Evolutionary conservation across 1,284 basidiomycete species (phyloP), one percentile per base, ranked within the genome.

Genomic region (Ustilago tritici): DNA sequence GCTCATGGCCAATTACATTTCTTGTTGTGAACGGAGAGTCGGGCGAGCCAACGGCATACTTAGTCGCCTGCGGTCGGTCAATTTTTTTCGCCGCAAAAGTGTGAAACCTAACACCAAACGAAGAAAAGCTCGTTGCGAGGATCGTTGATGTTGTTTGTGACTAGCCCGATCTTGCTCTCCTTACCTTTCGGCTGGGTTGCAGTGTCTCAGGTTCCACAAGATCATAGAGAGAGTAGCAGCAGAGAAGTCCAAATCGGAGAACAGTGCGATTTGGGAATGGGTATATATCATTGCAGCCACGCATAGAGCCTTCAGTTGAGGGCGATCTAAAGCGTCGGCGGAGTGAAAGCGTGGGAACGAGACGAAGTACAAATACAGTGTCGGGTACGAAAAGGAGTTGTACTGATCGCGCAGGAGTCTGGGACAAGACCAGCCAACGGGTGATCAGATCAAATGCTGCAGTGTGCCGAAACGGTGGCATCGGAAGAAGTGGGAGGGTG

Each of bases 231-330:
- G 23, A 28, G 23, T 28, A 28, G 23, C 23, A 28, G 23, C 23
- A 28, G 2, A 28, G 3, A 28, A 28, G 23, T 3, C 23, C 23
- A 28, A 28, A 28, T 28, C 23, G 23, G 23, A 28, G 23, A 28
- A 28, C 23, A 28, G 38, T 17, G 38, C 10, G 15, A 40, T 10
- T 28, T 7, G 15, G 38, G n/a, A 11, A 52, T 4, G 58, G 59
- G 52, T 61, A 61, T 61, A 61, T 19, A 40, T 54, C 50, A 61
- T 61, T 61, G 32, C 10, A 28, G 23, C 23, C 23, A 14, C 46
- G 11, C 15, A 19, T 23, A 32, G 23, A 17, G 32, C 40, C 41
- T 36, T 17, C 15, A 17, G 11, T 40, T 40, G 38, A 17, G 11
- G 38, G 11, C 15, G 36, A 56, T 40, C n/a, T 28, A 38, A 23